These are phyloP conservation scores for Hanseniaspora clermontiae DNA, from an alignment of 805 yeast species.

Conservation along the genomic window DNA sequence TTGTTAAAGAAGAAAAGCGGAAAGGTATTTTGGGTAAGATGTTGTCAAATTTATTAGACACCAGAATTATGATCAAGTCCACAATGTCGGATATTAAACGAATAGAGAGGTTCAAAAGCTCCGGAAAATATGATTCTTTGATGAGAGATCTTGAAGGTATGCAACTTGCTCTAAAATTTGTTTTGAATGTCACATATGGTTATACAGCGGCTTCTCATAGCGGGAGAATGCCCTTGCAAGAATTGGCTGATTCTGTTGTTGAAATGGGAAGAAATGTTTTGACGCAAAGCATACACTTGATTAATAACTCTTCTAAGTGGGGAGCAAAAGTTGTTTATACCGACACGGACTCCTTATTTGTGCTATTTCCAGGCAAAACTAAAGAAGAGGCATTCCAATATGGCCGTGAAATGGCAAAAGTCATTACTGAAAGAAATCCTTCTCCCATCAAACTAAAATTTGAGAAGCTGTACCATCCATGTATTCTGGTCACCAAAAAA, in stretches of 20 bases:
- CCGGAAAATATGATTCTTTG: conserved; percentile 33
- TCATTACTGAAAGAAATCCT: conserved; percentile 56
- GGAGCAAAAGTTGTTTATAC: conserved; percentile 93
- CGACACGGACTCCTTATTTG: conserved; percentile 89
- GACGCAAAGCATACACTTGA: conserved; percentile 52
- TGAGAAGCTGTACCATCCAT: conserved; percentile 87
- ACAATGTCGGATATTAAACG: conserved; percentile 46
- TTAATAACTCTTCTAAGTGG: conserved; percentile 50
- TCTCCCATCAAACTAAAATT: conserved; percentile 73
- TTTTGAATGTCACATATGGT: conserved; percentile 94
- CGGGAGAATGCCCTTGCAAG: conserved; percentile 95
- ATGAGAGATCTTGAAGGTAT: conserved; percentile 53
- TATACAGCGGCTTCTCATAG: conserved; percentile 89
- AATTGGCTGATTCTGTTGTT: conserved; percentile 88
- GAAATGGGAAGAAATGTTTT: conserved; percentile 80
- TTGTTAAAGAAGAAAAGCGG: conserved; percentile 52
- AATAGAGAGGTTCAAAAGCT: conserved; percentile 16
- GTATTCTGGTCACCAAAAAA: conserved; percentile 71
- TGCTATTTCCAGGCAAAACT: conserved; percentile 73
- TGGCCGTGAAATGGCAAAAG: conserved; percentile 57
- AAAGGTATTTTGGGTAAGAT: conserved; percentile 68
- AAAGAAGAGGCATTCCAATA: conserved; percentile 62
- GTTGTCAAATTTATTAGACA: conserved; percentile 70
- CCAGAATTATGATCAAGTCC: conserved; percentile 63
- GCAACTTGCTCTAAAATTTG: conserved; percentile 75